Base-by-base conservation (phyloP, 306 rosid species). In the Fragaria ananassa region DNA sequence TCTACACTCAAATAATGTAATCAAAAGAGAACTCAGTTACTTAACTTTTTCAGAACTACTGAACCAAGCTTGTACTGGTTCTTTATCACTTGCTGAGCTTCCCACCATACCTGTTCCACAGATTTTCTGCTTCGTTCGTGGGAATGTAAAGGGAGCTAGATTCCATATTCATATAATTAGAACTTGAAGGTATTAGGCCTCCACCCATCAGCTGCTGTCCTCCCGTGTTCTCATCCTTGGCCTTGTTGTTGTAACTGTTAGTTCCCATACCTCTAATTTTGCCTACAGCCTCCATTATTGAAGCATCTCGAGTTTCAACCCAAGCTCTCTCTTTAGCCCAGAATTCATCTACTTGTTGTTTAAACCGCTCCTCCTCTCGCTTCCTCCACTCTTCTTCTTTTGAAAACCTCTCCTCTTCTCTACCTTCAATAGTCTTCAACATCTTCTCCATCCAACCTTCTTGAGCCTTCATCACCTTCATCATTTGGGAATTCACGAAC, bases 311-410 rank as follows among this genome's bases (percentile, higher is more conserved):
- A 72, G 90, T 83, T 76, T 85, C 88, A 60, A 91, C 80, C 92
- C 90, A 88, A 9, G 89, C 90, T 82, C 89, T 89, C 83, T 89
- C 97, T 64, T 84, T 89, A 18, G 85, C 91, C 93, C 97, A 88
- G 27, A 89, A 84, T 18, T 86, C 79, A 47, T 79, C 77, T 3
- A 89, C 88, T 61, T 72, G 79, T n/a, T 87, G 76, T 9, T 57
- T 89, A 63, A 86, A 81, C 71, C 86, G 79, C 53, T 74, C 82
- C 60, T 85, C 72, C 77, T 88, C 89, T 74, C 78, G 82, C 23
- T 72, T 88, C 89, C 84, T 88, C 87, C 89, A 83, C 62, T 88
- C 91, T 76, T 91, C 91, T 56, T 89, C 95, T 74, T 68, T 82
- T 25, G 53, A 47, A 15, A 83, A 76, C 77, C 86, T 86, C 61